Evolutionary conservation across 352 stramenopile species (phyloP).

Genomic region (Hyaloperonospora arabidopsidis): DNA sequence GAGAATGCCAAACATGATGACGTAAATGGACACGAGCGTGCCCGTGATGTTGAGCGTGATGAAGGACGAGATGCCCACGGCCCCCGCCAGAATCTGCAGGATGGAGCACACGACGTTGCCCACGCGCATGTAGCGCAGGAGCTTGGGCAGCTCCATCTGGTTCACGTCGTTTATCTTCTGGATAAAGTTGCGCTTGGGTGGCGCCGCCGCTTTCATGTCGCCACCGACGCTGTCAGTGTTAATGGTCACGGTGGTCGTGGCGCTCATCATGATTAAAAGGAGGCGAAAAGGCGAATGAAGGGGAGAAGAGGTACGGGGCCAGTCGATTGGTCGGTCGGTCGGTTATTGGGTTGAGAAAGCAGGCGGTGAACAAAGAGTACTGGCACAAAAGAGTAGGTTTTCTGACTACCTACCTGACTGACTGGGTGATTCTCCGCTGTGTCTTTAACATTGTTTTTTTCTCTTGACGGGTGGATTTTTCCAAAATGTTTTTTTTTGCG

Average conservation of each 20-base stretch:
- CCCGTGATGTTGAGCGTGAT: conserved; percentile 87
- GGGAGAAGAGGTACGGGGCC: background rate
- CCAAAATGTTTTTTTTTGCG: no score
- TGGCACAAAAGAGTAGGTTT: no score
- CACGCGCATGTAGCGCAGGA: conserved; percentile 81
- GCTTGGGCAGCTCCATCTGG: conserved; percentile 85
- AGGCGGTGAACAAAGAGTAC: no score
- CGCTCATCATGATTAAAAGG: conserved; percentile 69
- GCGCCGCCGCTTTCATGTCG: conserved; percentile 35
- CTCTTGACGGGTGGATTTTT: no score
- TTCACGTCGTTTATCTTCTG: conserved; percentile 84
- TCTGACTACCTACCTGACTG: no score
- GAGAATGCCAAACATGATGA: conserved; percentile 84
- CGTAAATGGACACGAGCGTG: conserved; percentile 83
- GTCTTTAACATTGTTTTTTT: no score
- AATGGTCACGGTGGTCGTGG: conserved; percentile 67
- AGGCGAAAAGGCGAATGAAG: background rate
- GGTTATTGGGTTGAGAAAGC: no score
- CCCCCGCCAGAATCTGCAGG: conserved; percentile 71
- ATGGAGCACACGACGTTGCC: conserved; percentile 79
- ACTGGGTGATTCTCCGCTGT: no score
- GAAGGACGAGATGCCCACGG: conserved; percentile 79
- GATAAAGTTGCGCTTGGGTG: conserved; percentile 64
- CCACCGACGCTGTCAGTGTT: conserved; percentile 70
- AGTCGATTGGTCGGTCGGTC: no score